phyloP scores from a whole-genome alignment of 257 asterid genomes.

The Rubia yunnanensis region DNA sequence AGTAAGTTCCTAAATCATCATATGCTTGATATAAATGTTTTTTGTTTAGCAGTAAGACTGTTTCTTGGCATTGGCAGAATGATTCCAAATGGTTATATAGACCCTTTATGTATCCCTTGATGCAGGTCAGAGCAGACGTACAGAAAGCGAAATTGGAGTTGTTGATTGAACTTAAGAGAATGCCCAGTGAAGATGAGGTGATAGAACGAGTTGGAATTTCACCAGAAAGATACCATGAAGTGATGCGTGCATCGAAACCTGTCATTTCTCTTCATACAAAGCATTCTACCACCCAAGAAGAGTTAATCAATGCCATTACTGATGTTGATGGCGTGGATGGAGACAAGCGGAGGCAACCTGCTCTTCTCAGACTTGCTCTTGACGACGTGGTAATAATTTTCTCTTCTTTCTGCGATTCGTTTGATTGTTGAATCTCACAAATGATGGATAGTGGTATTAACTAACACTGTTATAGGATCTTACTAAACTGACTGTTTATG shows the following conservation, averaged over 20 bases:
- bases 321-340: slow-evolving; percentile 69
- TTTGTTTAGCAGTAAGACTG: neutral
- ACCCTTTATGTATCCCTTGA: slow-evolving; percentile 11
- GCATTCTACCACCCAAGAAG: slow-evolving; percentile 66
- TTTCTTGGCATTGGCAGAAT: neutral
- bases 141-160: slow-evolving; percentile 58
- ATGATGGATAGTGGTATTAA: too few relatives aligned
- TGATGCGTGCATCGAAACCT: slow-evolving; percentile 66
- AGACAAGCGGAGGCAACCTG: slow-evolving; percentile 64
- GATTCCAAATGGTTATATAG: neutral
- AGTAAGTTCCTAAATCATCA: slow-evolving; percentile 31
- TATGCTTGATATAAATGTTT: neutral
- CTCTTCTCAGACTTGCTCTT: slow-evolving; percentile 86
- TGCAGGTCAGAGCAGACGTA: slow-evolving; percentile 64
- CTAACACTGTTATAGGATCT: too few relatives aligned
- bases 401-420: slow-evolving; percentile 2
- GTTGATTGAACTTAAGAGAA: slow-evolving; percentile 56
- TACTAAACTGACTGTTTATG: neutral
- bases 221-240: slow-evolving; percentile 65
- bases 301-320: slow-evolving; percentile 56
- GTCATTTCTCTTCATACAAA: slow-evolving; percentile 59
- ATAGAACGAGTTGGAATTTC: slow-evolving; percentile 56
- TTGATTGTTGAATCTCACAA: too few relatives aligned
- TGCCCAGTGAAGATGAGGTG: slow-evolving; percentile 61
- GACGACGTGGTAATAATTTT: slow-evolving; percentile 74